These are phyloP conservation scores for Chlamydomonas eustigma DNA, from an alignment of 139 green algal species.

Conservation along the genomic window DNA sequence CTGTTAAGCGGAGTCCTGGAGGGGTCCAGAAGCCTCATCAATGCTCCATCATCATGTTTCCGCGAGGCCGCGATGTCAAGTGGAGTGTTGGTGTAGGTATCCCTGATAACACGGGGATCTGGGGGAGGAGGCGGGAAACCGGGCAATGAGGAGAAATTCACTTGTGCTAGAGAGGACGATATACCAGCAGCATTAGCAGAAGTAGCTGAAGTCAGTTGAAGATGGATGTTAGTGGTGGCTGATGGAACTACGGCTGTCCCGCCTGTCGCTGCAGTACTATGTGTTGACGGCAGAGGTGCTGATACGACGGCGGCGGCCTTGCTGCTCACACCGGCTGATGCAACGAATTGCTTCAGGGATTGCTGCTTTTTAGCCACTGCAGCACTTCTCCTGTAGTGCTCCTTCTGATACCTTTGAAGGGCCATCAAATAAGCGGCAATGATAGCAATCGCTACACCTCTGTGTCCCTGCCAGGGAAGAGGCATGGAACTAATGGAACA, in stretches of 20 bases:
- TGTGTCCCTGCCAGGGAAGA: neutral
- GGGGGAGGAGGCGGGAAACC: neutral
- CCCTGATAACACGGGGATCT: neutral
- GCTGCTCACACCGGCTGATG: no score
- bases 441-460: neutral
- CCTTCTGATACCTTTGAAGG: neutral
- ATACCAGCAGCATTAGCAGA: no score
- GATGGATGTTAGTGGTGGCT: no score
- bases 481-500: no score
- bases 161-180: no score
- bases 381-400: neutral
- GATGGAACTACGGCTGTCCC: no score
- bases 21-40: constrained; percentile 4
- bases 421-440: constrained; percentile 1
- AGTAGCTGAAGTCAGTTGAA: no score
- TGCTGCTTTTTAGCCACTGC: neutral
- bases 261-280: no score
- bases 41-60: neutral
- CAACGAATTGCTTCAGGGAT: no score
- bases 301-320: neutral
- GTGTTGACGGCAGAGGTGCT: neutral
- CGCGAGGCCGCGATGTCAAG: neutral
- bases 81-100: neutral
- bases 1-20: neutral
- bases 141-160: no score